Evolutionary conservation across 495 filamentous ascomycete genomes (phyloP).

Genomic region (Aspergillus leporis): DNA sequence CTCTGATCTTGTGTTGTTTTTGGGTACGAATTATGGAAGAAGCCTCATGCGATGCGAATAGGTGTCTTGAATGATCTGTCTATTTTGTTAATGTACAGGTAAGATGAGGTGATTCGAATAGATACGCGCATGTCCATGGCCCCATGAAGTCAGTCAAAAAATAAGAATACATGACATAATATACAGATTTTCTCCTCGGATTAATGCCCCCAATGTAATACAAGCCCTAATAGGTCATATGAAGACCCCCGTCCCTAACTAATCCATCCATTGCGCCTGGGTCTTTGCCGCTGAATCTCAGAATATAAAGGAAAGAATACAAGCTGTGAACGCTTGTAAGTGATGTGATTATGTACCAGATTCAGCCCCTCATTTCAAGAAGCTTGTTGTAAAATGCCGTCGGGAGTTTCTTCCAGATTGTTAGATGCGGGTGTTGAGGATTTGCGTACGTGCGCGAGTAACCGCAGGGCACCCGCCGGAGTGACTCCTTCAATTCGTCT

Average conservation of each 20-base stretch:
- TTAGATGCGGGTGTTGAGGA: conserved; percentile 5
- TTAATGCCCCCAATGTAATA: not conserved
- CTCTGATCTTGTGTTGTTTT: too few relatives aligned
- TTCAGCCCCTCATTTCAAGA: conserved; percentile 8
- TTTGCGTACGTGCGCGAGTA: conserved; percentile 46
- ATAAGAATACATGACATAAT: not conserved
- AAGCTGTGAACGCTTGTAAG: not conserved
- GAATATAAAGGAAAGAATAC: not conserved
- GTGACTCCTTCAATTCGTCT: conserved; percentile 80
- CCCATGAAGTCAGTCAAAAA: not conserved
- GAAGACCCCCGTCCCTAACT: not conserved
- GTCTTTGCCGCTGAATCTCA: conserved; percentile 9
- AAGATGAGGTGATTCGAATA: not conserved
- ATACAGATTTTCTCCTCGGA: not conserved
- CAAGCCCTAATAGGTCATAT: not conserved
- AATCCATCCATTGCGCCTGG: not conserved
- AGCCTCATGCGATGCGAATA: too few relatives aligned
- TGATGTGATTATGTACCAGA: not conserved
- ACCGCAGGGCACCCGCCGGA: conserved; percentile 46
- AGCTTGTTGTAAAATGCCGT: conserved; percentile 16
- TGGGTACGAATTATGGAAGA: too few relatives aligned
- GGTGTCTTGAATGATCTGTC: too few relatives aligned
- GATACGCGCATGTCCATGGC: not conserved
- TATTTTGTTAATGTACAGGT: too few relatives aligned
- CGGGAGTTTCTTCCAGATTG: conserved; percentile 17